These are phyloP conservation scores for Lipomyces mesembrius DNA, from an alignment of 805 yeast genomes.

Conservation along the genomic window DNA sequence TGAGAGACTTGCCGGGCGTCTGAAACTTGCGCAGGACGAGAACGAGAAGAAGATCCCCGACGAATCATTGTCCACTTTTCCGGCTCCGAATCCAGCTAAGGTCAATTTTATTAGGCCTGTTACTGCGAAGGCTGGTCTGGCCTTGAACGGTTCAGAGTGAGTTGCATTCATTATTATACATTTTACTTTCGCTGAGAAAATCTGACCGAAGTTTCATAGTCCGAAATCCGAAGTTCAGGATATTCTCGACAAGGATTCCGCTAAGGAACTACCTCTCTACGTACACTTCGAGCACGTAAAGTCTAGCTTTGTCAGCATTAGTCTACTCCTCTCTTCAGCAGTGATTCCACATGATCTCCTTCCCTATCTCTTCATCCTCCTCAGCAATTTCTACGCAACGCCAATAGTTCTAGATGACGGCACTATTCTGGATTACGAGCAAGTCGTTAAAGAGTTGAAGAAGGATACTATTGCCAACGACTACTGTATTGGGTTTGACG, in stretches of 20 bases:
- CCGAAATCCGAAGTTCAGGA: conserved; percentile 39
- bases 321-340: conserved; percentile 62
- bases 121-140: conserved; percentile 64
- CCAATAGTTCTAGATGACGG: conserved; percentile 73
- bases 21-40: conserved; percentile 64
- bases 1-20: conserved; percentile 52
- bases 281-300: conserved; percentile 78
- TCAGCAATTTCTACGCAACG: conserved; percentile 69
- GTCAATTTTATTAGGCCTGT: conserved; percentile 73
- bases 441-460: conserved; percentile 74
- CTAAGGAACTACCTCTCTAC: conserved; percentile 60
- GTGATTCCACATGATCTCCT: conserved; percentile 57
- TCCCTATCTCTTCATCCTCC: conserved; percentile 65
- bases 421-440: conserved; percentile 63
- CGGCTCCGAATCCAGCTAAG: conserved; percentile 72
- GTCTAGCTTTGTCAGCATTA: conserved; percentile 77
- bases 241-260: conserved; percentile 30
- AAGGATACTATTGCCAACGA: conserved; percentile 66
- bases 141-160: conserved; percentile 35
- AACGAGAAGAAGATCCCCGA: conserved; percentile 83
- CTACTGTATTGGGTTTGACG: conserved; percentile 61
- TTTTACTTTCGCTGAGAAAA: not conserved
- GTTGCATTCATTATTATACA: not conserved
- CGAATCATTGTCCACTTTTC: conserved; percentile 62
- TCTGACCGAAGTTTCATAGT: not conserved